Conservation (phyloP, 768 basidiomycete species). For the Russula brevipes region DNA sequence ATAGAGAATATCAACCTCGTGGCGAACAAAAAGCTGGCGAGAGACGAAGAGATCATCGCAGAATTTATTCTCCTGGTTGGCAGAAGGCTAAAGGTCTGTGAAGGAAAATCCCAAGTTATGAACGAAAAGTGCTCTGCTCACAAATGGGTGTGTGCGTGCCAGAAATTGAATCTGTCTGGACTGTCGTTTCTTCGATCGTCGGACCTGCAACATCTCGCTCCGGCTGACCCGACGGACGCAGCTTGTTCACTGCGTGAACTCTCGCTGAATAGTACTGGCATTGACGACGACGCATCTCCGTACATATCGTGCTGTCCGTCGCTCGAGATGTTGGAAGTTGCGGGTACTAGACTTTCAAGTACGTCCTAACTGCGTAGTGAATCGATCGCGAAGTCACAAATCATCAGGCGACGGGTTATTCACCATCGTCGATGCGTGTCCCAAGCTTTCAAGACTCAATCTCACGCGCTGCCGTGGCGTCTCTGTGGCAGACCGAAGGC, state of each 20-base stretch:
- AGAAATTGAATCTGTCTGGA: slow-evolving; percentile 58
- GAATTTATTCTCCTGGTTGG: slow-evolving; percentile 51
- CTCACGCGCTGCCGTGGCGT: slow-evolving; percentile 66
- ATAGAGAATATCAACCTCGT: slow-evolving; percentile 57
- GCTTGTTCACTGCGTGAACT: slow-evolving; percentile 44
- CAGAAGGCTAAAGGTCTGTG: slow-evolving; percentile 33
- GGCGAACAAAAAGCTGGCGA: slow-evolving; percentile 56
- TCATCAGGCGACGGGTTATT: slow-evolving; percentile 49
- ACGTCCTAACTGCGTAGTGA: slow-evolving; percentile 24
- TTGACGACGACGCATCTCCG: slow-evolving; percentile 52
- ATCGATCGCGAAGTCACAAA: neutral
- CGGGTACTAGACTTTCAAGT: slow-evolving; percentile 59
- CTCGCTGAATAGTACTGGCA: slow-evolving; percentile 52
- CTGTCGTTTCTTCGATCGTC: slow-evolving; percentile 46
- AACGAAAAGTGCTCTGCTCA: slow-evolving; percentile 4
- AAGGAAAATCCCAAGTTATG: neutral
- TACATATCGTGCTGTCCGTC: slow-evolving; percentile 49
- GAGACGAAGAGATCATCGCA: slow-evolving; percentile 36
- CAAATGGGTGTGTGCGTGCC: neutral
- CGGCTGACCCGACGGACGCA: slow-evolving; percentile 30
- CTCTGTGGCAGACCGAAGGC: slow-evolving; percentile 50
- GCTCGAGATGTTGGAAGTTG: slow-evolving; percentile 47
- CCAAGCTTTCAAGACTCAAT: slow-evolving; percentile 48
- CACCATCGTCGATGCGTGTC: slow-evolving; percentile 53
- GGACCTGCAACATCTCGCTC: slow-evolving; percentile 48